Base-by-base conservation (phyloP, 495 filamentous ascomycete genomes). In the Annulohypoxylon nitens region DNA sequence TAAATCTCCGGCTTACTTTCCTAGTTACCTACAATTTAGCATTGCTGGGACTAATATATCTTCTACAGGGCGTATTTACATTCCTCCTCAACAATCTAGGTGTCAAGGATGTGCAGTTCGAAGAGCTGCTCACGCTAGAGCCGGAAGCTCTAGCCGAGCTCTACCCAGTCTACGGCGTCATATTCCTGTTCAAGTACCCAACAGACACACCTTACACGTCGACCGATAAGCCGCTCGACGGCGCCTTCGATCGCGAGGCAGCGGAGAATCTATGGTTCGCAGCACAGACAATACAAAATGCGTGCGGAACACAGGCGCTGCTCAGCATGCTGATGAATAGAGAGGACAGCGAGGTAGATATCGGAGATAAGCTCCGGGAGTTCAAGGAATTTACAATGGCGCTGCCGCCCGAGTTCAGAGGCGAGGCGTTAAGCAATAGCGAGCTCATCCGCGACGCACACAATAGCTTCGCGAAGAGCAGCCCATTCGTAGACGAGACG, bases 151-250 rank as follows among this genome's bases (percentile, higher is more conserved):
- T 99, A 57, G 89, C 88, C 12, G 88, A 92, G 66, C 85, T 95
- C 36, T 91, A 92, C 71, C 92, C 93, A 47, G 88, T 97, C 71
- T 97, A 98, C 84, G 96, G 96, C 79, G 94, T 98, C 71, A 98
- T 99, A 79, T 98, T 99, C 84, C 93, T 99, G 79, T 99, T 99
- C 90, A 98, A 97, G 85, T 99, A 93, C 84, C 93, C 91, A 23
- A 93, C 91, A 48, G 92, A 93, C 79, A 85, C 89, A 64, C 88
- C 88, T 61, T 87, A 88, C 74, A 85, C 86, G 50, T 78, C 83
- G 45, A 81, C 84, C 64, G 87, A 90, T 64, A 84, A 85, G 57
- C 86, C 88, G 20, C 91, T 93, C 45, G 92, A 97, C 79, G 95
- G 96, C 57, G 85, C 81, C 50, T 97, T 93, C 82, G 95, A 97